Base-by-base conservation (phyloP, 768 basidiomycete species). In the Porpolomopsis calyptriformis region DNA sequence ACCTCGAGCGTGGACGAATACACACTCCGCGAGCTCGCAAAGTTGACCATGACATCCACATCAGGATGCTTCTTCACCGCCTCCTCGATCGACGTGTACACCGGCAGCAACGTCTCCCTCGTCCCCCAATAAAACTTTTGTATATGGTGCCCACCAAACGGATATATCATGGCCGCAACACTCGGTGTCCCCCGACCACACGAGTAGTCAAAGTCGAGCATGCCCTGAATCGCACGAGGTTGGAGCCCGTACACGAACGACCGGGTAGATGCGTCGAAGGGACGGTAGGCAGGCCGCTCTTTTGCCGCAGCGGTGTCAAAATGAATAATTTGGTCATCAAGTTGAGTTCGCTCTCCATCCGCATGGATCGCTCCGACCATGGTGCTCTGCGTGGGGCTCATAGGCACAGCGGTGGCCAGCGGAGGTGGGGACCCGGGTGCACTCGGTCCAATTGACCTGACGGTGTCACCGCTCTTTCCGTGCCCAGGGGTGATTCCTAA, bases 81-180 rank as follows among this genome's bases (percentile, higher is more conserved):
- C 60, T 97, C 94, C 45, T 78, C 78, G 54, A 96, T 74, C 46
- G 79, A 79, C 16, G 93, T 94, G 73, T 96, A 99, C 35, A 99
- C 94, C 42, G 96, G 96, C 31, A 99, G 80, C 40, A 99, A 83
- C 2, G 94, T 94, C 74, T 98, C 96, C 72, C 89, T 91, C 33
- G 96, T 98, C 46, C 96, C 96, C 96, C 96, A 98, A 77, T 99
- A 98, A 79, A 99, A 97, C 73, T 99, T 99, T 71, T 99, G 96
- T 66, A 97, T 96, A 71, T 98, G 96, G 70, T 98, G 94, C 16
- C 94, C 94, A 60, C 94, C 96, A 67, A 99, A 99, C 62, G 94
- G 96, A 66, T 99, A 99, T 62, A 99, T 96, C 94, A 98, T 99
- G 31, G 96, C 96, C 23, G 96, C 93, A 53, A 98, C 96, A 38